Base-by-base conservation (phyloP, 345 rosid species). In the Eucalyptus cloeziana region DNA sequence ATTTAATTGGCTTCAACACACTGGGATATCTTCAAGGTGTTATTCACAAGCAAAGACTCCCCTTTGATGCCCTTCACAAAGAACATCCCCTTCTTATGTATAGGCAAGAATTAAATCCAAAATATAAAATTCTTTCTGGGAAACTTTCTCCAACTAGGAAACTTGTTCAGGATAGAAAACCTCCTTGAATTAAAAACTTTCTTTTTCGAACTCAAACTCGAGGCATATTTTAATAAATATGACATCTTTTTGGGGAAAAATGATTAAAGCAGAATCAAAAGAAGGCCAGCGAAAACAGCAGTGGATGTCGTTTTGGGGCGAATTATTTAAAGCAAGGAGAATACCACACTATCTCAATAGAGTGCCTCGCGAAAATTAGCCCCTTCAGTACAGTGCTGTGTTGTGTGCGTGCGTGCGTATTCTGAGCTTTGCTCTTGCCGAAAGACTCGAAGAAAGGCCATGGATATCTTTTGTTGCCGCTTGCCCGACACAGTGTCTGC, bases 401-500 rank as follows among this genome's bases (percentile, higher is more conserved):
- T 30, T 62, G 69, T 30, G 69, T 30, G 33, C 2, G 62, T 10
- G 69, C n/a, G 37, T n/a, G 81, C 22, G 47, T 37, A 37, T 76
- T 76, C 9, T 27, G 86, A 85, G 54, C 54, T 85, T 45, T 47
- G 54, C 30, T 22, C n/a, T 22, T 49, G 49, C 64, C 19, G 71
- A 62, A 87, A 44, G 44, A 44, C 33, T 43, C 64, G 44, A 62
- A 87, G 47, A 43, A 24, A 40, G 69, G 88, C 22, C 88, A 87
- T 60, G 51, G 69, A 56, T 31, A 37, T 86, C 52, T 33, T 56
- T 24, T 56, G 81, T 27, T 47, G 80, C 79, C 49, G 85, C 49
- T 88, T 64, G 44, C 86, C 88, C 33, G 27, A 79, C 16, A 19
- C 83, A 21, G 45, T 88, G 76, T 21, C 80, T 47, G 54, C 91